Conservation (phyloP, 257 asterid species). For the Lavandula angustifolia region DNA sequence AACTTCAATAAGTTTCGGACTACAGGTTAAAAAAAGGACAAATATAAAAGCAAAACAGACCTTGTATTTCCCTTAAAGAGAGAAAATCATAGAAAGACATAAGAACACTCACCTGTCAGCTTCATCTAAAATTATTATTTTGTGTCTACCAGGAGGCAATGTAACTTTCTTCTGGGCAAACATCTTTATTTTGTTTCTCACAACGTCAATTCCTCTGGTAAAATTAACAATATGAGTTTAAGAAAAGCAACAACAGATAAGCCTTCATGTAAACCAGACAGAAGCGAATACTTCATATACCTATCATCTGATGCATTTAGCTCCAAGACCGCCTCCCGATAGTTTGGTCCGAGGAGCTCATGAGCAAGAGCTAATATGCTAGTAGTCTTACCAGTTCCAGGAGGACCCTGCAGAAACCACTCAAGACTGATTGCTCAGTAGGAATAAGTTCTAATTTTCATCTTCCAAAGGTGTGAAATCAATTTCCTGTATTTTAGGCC, state of each 20-base stretch:
- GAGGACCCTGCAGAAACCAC: constrained; percentile 69
- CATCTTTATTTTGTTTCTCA: constrained; percentile 97
- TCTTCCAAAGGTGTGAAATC: constrained; percentile 4
- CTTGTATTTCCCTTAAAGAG: constrained; percentile 6
- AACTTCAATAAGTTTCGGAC: not conserved
- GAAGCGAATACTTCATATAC: constrained; percentile 34
- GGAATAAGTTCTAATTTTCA: not conserved
- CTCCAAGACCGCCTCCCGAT: constrained; percentile 85
- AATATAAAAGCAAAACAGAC: not conserved
- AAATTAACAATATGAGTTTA: constrained; percentile 25
- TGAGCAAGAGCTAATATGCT: constrained; percentile 96
- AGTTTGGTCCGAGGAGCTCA: constrained; percentile 91
- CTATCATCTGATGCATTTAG: constrained; percentile 97
- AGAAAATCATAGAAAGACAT: constrained; percentile 13
- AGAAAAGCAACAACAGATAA: not conserved
- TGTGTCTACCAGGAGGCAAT: constrained; percentile 89
- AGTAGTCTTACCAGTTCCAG: constrained; percentile 97
- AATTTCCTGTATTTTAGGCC: not conserved
- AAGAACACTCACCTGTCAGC: constrained; percentile 83
- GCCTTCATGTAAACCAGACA: not conserved
- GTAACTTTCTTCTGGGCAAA: constrained; percentile 97
- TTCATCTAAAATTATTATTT: constrained; percentile 83
- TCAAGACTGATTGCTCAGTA: constrained; percentile 18
- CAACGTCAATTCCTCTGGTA: constrained; percentile 91
- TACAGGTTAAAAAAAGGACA: not conserved